These are phyloP conservation scores for Xerocomus brunneocitrinus DNA, from an alignment of 768 basidiomycete genomes.

Conservation along the genomic window DNA sequence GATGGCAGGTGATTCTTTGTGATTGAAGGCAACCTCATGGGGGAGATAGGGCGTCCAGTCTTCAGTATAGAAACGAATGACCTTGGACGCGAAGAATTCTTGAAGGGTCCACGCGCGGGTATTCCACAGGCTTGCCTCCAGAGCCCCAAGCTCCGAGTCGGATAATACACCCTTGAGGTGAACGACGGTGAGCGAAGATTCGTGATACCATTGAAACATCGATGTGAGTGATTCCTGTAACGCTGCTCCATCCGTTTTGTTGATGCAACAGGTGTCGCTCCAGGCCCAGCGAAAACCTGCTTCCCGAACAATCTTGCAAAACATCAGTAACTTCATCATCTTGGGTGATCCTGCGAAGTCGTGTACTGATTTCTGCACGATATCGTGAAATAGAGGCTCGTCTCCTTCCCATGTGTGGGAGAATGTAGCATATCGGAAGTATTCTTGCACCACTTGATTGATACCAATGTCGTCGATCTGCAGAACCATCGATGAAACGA, in stretches of 20 bases:
- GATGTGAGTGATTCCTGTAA: conserved; percentile 23
- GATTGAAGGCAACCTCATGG: conserved; percentile 5
- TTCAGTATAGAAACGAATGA: conserved; percentile 19
- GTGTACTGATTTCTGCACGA: conserved; percentile 12
- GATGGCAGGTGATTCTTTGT: conserved; percentile 15
- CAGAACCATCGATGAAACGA: conserved; percentile 12
- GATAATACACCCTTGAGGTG: conserved; percentile 16
- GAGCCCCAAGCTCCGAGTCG: conserved; percentile 3
- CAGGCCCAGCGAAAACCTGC: conserved; percentile 21
- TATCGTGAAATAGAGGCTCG: conserved; percentile 15
- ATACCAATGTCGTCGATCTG: neutral
- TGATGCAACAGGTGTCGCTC: conserved; percentile 25
- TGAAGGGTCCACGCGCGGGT: conserved; percentile 24
- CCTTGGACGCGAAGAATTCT: conserved; percentile 22
- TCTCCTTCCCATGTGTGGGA: conserved; percentile 21
- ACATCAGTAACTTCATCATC: conserved; percentile 13
- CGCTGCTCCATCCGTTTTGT: conserved; percentile 12
- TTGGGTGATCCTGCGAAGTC: conserved; percentile 2
- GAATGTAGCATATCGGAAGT: conserved; percentile 19
- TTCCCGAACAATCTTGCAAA: conserved; percentile 13
- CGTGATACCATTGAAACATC: conserved; percentile 27
- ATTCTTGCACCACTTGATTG: conserved; percentile 4
- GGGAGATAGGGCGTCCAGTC: conserved; percentile 24
- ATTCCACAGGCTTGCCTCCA: conserved; percentile 20
- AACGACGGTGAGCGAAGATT: conserved; percentile 22